Conservation (phyloP, 108 stramenopile genomes). For the Cyclotella choctawhatcheeana region DNA sequence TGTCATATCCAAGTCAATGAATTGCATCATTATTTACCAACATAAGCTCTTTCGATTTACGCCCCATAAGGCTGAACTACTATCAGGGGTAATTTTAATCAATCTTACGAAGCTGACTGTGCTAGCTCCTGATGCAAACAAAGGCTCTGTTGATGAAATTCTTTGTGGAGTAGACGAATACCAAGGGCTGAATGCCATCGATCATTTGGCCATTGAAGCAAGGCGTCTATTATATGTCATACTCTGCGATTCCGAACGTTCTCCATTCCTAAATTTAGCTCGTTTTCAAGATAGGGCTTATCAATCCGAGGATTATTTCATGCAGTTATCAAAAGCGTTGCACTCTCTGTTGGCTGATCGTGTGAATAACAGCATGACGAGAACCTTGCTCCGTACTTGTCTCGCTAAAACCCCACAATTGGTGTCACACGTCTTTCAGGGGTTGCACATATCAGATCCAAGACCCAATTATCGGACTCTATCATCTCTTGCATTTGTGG, state of each 20-base stretch:
- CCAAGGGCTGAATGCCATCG: constrained; percentile 18
- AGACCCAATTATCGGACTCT: constrained; percentile 62
- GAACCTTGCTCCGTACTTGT: constrained; percentile 52
- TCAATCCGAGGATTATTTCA: constrained; percentile 18
- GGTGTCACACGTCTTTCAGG: constrained; percentile 56
- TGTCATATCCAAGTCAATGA: no score
- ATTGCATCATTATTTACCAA: no score
- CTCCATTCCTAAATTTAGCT: constrained; percentile 59
- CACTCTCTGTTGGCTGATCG: constrained; percentile 42
- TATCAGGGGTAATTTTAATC: constrained; percentile 58
- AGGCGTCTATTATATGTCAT: constrained; percentile 67
- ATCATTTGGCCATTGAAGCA: constrained; percentile 54
- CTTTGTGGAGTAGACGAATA: constrained; percentile 41
- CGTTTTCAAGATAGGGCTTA: background rate
- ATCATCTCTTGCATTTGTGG: constrained; percentile 55
- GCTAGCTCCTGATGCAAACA: constrained; percentile 51
- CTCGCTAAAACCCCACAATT: constrained; percentile 55
- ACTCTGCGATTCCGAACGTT: constrained; percentile 51
- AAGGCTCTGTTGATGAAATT: constrained; percentile 31
- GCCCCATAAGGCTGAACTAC: constrained; percentile 53
- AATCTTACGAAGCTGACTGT: constrained; percentile 55
- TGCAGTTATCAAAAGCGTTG: constrained; percentile 47
- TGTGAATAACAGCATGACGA: constrained; percentile 37
- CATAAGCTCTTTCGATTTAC: background rate
- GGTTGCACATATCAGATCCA: constrained; percentile 60